These are phyloP conservation scores for Torrubiellomyces zombiae DNA, from an alignment of 2,329 filamentous ascomycete genomes.

Conservation along the genomic window DNA sequence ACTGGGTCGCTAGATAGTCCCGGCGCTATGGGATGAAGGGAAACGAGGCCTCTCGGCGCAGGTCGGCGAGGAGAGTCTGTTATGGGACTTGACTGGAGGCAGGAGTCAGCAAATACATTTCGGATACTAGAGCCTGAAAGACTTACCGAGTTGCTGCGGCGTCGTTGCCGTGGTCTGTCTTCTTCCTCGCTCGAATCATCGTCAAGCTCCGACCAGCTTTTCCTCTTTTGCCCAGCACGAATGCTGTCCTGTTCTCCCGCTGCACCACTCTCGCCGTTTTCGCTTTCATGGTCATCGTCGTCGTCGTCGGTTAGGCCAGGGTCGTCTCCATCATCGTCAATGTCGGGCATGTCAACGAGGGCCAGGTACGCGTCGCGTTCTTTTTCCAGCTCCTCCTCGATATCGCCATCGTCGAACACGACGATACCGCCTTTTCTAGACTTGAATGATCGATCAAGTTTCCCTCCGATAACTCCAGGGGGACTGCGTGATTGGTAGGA, in stretches of 20 bases:
- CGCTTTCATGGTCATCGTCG: conserved; percentile 36
- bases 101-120: conserved; percentile 1
- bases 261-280: too few species aligned
- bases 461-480: conserved; percentile 54
- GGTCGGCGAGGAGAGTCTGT: conserved; percentile 46
- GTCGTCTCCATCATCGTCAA: conserved; percentile 60
- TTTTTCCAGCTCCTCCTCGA: conserved; percentile 59
- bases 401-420: conserved; percentile 91
- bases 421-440: conserved; percentile 75
- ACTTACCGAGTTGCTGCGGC: conserved; percentile 75
- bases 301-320: conserved; percentile 42
- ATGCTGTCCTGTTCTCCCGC: conserved; percentile 18
- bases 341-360: conserved; percentile 78
- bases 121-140: conserved; percentile 2
- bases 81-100: conserved; percentile 43
- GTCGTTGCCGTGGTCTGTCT: conserved; percentile 59
- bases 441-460: conserved; percentile 54
- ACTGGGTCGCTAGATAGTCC: conserved; percentile 30
- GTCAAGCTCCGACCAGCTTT: conserved; percentile 60
- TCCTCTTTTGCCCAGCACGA: conserved; percentile 51
- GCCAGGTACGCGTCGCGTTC: conserved; percentile 74
- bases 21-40: conserved; percentile 29
- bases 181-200: conserved; percentile 59
- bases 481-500: conserved; percentile 35
- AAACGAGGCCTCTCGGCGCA: conserved; percentile 41